A percentile compares a stretch with the other conserved stretches of the same genome.
Conservation (phyloP, 805 yeast species). For the Candida nemodendra region DNA sequence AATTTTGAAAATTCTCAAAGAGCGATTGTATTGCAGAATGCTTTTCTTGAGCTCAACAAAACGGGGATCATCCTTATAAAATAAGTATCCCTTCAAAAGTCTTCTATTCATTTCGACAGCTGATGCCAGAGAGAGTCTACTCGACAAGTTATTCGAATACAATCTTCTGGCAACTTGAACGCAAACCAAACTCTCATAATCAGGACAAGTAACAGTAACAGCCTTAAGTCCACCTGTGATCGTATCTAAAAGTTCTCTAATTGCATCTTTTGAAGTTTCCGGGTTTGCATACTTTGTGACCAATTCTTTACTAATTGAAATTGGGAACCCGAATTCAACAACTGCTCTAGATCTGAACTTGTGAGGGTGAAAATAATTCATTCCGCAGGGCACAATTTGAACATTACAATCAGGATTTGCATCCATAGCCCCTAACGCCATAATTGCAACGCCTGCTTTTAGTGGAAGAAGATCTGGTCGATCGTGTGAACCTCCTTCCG, state of each 20-base stretch:
- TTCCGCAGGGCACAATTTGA: conserved; percentile 78
- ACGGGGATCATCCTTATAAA: conserved; percentile 67
- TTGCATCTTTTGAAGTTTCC: conserved; percentile 68
- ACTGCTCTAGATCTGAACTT: conserved; percentile 95
- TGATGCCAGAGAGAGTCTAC: conserved; percentile 72
- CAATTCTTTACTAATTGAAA: conserved; percentile 59
- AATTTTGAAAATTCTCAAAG: conserved; percentile 45
- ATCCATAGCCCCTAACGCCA: conserved; percentile 95
- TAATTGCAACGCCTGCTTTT: conserved; percentile 96
- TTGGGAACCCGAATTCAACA: conserved; percentile 88
- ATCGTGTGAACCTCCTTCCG: conserved; percentile 98
- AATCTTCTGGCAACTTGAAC: conserved; percentile 90
- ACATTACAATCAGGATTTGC: conserved; percentile 73
- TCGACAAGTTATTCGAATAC: conserved; percentile 72
- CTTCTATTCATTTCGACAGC: conserved; percentile 90
- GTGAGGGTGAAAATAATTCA: conserved; percentile 96
- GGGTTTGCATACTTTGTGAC: conserved; percentile 60
- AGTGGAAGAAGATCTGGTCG: conserved; percentile 87
- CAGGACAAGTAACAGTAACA: conserved; percentile 86
- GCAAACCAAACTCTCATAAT: conserved; percentile 84
- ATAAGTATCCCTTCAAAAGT: conserved; percentile 76
- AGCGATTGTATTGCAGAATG: conserved; percentile 68
- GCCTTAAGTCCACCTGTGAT: conserved; percentile 73
- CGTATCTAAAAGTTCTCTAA: conserved; percentile 64
- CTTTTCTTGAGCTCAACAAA: conserved; percentile 58